Percentiles rank a stretch among this genome's conserved stretches.
phyloP scores from a whole-genome alignment of 352 stramenopile genomes.

The Saprolegnia parasitica region DNA sequence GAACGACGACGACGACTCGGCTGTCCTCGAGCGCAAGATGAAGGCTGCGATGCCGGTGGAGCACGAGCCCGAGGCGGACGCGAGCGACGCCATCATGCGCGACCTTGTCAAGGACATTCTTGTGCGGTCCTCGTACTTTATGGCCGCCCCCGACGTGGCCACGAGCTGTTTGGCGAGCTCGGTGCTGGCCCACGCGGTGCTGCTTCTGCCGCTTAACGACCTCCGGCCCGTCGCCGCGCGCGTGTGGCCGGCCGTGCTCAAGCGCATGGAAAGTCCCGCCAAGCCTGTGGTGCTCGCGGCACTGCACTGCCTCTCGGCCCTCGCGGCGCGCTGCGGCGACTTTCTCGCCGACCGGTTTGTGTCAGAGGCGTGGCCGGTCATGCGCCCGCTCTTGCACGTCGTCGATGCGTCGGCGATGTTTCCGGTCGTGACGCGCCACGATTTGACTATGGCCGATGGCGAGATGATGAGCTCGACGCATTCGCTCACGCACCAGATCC shows the following conservation, averaged over 20 bases:
- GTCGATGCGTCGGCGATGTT: not conserved
- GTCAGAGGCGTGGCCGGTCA: conserved; percentile 64
- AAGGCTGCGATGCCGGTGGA: conserved; percentile 64
- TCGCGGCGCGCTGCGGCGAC: conserved; percentile 55
- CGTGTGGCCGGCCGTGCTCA: conserved; percentile 64
- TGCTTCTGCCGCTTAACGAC: conserved; percentile 48
- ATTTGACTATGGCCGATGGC: not conserved
- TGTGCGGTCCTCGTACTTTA: conserved; percentile 69
- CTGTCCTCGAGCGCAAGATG: conserved; percentile 29
- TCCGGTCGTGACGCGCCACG: not conserved
- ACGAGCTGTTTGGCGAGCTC: conserved; percentile 68
- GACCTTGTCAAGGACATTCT: conserved; percentile 65
- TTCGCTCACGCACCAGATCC: conserved; percentile 16
- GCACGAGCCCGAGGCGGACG: conserved; percentile 31
- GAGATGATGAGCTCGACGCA: not conserved
- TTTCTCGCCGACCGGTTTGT: conserved; percentile 81
- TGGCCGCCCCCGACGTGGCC: conserved; percentile 59
- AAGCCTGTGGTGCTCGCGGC: conserved; percentile 59
- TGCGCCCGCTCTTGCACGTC: conserved; percentile 40
- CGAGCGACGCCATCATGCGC: conserved; percentile 26
- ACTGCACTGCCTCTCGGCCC: conserved; percentile 45
- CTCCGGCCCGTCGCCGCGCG: conserved; percentile 71
- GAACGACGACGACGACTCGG: conserved; percentile 20
- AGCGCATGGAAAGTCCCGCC: conserved; percentile 51
- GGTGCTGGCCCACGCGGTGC: conserved; percentile 60